phyloP scores from a whole-genome alignment of 306 rosid genomes.

The Gleditsia sinensis region DNA sequence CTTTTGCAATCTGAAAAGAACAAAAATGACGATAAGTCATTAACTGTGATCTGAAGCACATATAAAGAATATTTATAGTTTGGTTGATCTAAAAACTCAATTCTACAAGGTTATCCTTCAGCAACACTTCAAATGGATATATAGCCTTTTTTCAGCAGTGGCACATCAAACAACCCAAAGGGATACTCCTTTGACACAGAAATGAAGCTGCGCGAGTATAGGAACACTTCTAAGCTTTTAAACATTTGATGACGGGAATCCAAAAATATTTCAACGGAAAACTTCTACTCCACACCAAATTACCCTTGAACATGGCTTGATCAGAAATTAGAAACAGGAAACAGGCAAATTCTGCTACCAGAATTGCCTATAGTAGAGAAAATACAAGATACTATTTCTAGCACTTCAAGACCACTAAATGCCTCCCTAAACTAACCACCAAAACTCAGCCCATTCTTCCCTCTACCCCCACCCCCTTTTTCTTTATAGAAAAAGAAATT shows the following conservation, averaged over 20 bases:
- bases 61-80: background rate
- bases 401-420: too few species aligned
- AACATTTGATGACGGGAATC: background rate
- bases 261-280: too few species aligned
- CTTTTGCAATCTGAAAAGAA: constrained; percentile 64
- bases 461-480: too few species aligned
- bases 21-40: constrained; percentile 1
- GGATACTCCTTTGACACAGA: background rate
- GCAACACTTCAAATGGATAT: background rate
- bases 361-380: too few species aligned
- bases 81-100: background rate
- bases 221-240: background rate
- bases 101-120: background rate
- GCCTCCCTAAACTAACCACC: too few species aligned
- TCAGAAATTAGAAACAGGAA: too few species aligned
- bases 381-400: too few species aligned
- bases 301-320: too few species aligned
- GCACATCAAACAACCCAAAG: background rate
- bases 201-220: background rate
- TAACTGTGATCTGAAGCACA: background rate
- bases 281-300: too few species aligned
- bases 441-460: too few species aligned
- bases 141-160: background rate
- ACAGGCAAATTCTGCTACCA: too few species aligned
- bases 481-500: too few species aligned